Percentiles rank a stretch among this genome's conserved stretches.
Conservation (phyloP, 2,329 filamentous ascomycete genomes). For the Diaporthe batatas region DNA sequence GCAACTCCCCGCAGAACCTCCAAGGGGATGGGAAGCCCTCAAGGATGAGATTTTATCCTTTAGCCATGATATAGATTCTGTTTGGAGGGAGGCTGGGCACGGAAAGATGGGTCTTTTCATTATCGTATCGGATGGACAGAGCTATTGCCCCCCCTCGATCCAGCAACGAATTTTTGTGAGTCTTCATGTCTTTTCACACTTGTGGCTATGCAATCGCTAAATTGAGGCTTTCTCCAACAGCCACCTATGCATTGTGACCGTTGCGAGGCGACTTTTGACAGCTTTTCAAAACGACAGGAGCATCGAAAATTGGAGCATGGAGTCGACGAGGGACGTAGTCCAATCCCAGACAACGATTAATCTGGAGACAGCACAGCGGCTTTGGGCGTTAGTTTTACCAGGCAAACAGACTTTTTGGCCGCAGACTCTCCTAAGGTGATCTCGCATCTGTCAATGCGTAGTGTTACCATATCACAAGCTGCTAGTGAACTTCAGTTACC, state of each 20-base stretch:
- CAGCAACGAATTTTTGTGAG: background rate
- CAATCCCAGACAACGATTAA: conserved; percentile 21
- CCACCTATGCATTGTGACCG: conserved; percentile 8
- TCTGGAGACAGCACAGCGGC: background rate
- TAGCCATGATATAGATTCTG: background rate
- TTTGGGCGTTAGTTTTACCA: background rate
- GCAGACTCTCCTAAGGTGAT: too few relatives aligned
- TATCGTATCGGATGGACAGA: background rate
- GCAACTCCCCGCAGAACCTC: conserved; percentile 18
- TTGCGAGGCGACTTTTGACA: conserved; percentile 28
- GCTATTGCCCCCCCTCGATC: background rate
- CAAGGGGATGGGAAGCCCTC: conserved; percentile 12
- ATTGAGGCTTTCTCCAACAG: background rate
- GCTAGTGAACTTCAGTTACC: too few relatives aligned
- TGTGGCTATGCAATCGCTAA: background rate
- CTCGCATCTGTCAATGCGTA: too few relatives aligned
- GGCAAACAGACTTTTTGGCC: background rate
- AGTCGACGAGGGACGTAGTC: background rate
- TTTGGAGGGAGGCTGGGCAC: background rate
- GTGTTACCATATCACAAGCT: too few relatives aligned
- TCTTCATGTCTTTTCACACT: background rate
- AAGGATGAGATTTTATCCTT: conserved; percentile 26
- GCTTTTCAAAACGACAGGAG: conserved; percentile 9
- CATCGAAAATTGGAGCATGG: conserved; percentile 13
- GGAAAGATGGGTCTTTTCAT: conserved; percentile 1